Evolutionary conservation across 2,329 filamentous ascomycete species (phyloP), one percentile per base, ranked within the genome.

Genomic region (Fusarium fujikuroi): DNA sequence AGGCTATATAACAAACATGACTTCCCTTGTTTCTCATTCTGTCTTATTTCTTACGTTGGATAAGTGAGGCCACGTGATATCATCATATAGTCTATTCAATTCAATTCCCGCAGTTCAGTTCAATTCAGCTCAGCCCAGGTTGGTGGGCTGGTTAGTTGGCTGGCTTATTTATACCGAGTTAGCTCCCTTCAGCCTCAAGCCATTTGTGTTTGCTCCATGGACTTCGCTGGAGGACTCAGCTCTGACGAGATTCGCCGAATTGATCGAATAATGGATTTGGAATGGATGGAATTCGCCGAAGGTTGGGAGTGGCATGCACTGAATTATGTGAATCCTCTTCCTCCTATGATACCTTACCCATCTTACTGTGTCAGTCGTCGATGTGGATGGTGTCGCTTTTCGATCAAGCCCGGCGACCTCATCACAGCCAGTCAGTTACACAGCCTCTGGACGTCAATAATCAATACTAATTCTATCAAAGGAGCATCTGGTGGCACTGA

Each of bases 311-410:
- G 63, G 65, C 30, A 67, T 28, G 66, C 49, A 15, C 25, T 69
- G 36, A 58, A 57, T 21, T 36, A 44, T 30, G 36, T 59, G 18
- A 64, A 64, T 5, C 50, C 39, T 18, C 46, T 66, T 21, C 53
- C 52, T 46, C 60, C 67, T 32, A 39, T 50, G 19, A 34, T 63
- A 23, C 57, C 61, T 30, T 68, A 58, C 18, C 68, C 63, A 10
- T 69, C 65, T 59, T 69, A 64, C 23, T 73, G 70, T 44, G 62
- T 73, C 25, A 66, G 62, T 12, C 66, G 53, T 32, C 44, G 66
- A 39, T 73, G 70, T 43, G 60, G 70, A 61, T 63, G 71, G 56
- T 73, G 70, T 28, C 70, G 70, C 11, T 71, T 73, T n/a, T 10
- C 54, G 18, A 71, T 74, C n/a, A 46, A 58, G 23, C 15, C 44